phyloP scores from a whole-genome alignment of 768 basidiomycete genomes.

The Macrolepiota dolichaula region DNA sequence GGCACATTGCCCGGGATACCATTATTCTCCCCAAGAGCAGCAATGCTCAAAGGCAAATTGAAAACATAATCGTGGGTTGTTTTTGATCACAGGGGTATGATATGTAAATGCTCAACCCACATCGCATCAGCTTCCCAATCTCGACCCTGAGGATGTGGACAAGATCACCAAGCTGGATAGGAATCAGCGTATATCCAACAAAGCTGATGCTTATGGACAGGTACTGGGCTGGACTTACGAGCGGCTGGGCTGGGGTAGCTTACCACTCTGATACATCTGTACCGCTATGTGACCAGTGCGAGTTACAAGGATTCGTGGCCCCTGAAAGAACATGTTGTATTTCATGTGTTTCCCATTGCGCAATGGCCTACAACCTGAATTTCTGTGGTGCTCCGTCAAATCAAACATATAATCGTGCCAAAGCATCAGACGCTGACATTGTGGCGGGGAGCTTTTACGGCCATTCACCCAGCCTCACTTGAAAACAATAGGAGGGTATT shows the following conservation, averaged over 20 bases:
- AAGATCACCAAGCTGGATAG: background rate
- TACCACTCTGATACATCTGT: too few species aligned
- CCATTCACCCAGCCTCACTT: too few species aligned
- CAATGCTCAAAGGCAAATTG: conserved; percentile 43
- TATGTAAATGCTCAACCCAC: background rate
- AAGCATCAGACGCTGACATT: too few species aligned
- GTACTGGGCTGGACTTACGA: background rate
- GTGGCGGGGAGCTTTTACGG: too few species aligned
- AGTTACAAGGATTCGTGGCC: too few species aligned
- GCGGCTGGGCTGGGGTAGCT: background rate
- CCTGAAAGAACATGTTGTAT: too few species aligned
- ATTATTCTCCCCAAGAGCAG: conserved; percentile 45
- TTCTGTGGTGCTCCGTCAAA: too few species aligned
- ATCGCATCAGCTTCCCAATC: background rate
- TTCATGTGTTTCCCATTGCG: too few species aligned
- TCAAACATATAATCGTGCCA: too few species aligned
- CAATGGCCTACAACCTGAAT: too few species aligned
- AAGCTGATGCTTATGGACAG: background rate
- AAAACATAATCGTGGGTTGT: conserved; percentile 42
- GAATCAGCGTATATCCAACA: background rate
- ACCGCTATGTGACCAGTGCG: too few species aligned
- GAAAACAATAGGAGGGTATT: too few species aligned
- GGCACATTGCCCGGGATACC: conserved; percentile 45
- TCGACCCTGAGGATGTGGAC: background rate
- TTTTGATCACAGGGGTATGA: background rate